These are phyloP conservation scores for Neurospora sp. DNA, from an alignment of 495 filamentous ascomycete species.

Conservation along the genomic window DNA sequence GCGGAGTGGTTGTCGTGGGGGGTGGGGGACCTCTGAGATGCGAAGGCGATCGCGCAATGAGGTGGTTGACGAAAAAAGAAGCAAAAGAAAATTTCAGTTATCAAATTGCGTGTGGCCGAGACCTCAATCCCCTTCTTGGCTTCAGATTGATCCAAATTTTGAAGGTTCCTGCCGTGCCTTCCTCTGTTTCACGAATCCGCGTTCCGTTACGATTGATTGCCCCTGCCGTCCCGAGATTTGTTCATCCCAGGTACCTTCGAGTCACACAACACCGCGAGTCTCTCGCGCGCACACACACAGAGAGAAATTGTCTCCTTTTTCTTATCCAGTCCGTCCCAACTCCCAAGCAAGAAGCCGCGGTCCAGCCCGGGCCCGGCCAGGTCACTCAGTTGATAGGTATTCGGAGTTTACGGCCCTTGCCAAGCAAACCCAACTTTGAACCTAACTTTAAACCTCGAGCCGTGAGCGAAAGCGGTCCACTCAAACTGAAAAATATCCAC, in stretches of 20 bases:
- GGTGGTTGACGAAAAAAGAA: not conserved
- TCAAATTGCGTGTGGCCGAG: not conserved
- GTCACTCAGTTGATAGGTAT: not conserved
- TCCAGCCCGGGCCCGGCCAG: not conserved
- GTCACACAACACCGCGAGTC: not conserved
- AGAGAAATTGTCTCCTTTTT: not conserved
- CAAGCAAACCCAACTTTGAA: not conserved
- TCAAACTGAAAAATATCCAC: not conserved
- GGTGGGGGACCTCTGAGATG: not conserved
- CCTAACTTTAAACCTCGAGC: not conserved
- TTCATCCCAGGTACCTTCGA: not conserved
- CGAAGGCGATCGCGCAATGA: not conserved
- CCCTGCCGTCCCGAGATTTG: not conserved
- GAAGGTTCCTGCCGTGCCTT: not conserved
- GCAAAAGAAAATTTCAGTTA: not conserved
- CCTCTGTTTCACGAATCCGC: not conserved
- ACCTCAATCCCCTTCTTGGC: not conserved
- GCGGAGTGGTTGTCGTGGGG: not conserved
- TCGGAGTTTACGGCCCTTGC: not conserved
- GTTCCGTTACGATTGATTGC: not conserved
- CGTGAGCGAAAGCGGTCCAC: not conserved
- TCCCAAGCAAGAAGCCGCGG: not conserved
- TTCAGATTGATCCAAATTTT: not conserved
- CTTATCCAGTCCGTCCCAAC: not conserved
- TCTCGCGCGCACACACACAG: not conserved